These are phyloP conservation scores for Trichoderma aggressivum DNA, from an alignment of 2,329 filamentous ascomycete genomes.

Conservation along the genomic window DNA sequence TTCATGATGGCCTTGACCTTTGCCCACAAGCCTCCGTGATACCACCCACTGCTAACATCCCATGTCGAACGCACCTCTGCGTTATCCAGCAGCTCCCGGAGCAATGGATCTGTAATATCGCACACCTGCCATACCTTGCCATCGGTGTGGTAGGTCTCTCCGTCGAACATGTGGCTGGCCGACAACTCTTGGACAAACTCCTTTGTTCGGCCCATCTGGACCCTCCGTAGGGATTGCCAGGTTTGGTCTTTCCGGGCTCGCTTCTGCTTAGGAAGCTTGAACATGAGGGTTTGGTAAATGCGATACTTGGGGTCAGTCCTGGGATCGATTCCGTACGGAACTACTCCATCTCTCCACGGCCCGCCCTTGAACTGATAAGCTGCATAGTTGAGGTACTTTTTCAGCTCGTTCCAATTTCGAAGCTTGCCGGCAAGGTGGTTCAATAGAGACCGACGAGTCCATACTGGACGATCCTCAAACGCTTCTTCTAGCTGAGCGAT, in stretches of 20 bases:
- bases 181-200: constrained; percentile 39
- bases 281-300: constrained; percentile 84
- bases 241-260: constrained; percentile 44
- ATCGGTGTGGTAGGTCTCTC: constrained; percentile 68
- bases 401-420: constrained; percentile 57
- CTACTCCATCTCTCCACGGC: constrained; percentile 84
- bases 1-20: constrained; percentile 88
- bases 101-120: constrained; percentile 79
- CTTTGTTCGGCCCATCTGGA: constrained; percentile 38
- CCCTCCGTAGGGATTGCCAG: constrained; percentile 48
- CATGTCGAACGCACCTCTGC: constrained; percentile 57
- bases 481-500: constrained; percentile 62
- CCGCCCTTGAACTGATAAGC: constrained; percentile 92
- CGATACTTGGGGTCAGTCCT: constrained; percentile 72
- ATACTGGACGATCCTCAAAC: constrained; percentile 73
- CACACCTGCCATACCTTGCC: constrained; percentile 94
- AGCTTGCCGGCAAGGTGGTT: constrained; percentile 62
- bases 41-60: constrained; percentile 76
- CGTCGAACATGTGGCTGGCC: constrained; percentile 77
- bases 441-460: constrained; percentile 77
- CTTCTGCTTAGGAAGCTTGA: constrained; percentile 63
- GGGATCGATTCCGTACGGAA: constrained; percentile 84
- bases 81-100: constrained; percentile 63
- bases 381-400: constrained; percentile 75
- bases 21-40: constrained; percentile 72